Evolutionary conservation across 768 basidiomycete genomes (phyloP).

Genomic region (Lentinus tigrinus): DNA sequence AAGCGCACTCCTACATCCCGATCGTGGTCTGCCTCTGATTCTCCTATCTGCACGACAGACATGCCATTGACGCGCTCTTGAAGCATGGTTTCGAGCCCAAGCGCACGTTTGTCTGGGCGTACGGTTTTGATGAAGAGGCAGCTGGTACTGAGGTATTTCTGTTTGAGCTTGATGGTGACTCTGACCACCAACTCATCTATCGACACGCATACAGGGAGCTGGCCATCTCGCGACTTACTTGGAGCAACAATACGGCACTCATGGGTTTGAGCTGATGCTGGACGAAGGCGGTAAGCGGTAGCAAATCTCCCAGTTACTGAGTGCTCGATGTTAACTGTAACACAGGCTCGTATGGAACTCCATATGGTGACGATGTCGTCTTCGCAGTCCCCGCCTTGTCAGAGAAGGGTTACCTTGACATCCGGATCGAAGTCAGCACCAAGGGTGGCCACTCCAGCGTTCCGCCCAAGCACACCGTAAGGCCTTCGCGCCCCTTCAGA

Average conservation of each 20-base stretch:
- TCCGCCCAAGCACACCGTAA: constrained; percentile 80
- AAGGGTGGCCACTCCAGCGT: constrained; percentile 86
- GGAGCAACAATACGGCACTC: constrained; percentile 59
- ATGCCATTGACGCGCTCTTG: constrained; percentile 46
- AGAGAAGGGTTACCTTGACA: constrained; percentile 73
- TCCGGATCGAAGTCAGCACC: constrained; percentile 58
- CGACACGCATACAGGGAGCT: constrained; percentile 53
- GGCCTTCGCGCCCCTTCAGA: constrained; percentile 4
- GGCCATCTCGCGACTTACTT: constrained; percentile 46
- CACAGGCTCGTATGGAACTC: constrained; percentile 46
- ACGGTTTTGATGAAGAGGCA: constrained; percentile 53
- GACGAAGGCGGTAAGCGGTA: constrained; percentile 77
- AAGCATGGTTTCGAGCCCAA: constrained; percentile 44
- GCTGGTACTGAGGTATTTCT: constrained; percentile 25
- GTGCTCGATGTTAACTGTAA: constrained; percentile 34
- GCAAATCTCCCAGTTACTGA: background rate
- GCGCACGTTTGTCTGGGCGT: constrained; percentile 39
- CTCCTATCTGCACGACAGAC: constrained; percentile 19
- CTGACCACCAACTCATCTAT: constrained; percentile 9
- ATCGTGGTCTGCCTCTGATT: background rate
- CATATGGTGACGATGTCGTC: constrained; percentile 43
- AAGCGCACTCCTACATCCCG: background rate
- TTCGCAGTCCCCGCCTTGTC: constrained; percentile 65
- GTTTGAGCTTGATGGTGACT: constrained; percentile 36
- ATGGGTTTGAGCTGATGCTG: constrained; percentile 74